These are phyloP conservation scores for Dentipellis sp. DNA, from an alignment of 768 basidiomycete species.

Conservation along the genomic window DNA sequence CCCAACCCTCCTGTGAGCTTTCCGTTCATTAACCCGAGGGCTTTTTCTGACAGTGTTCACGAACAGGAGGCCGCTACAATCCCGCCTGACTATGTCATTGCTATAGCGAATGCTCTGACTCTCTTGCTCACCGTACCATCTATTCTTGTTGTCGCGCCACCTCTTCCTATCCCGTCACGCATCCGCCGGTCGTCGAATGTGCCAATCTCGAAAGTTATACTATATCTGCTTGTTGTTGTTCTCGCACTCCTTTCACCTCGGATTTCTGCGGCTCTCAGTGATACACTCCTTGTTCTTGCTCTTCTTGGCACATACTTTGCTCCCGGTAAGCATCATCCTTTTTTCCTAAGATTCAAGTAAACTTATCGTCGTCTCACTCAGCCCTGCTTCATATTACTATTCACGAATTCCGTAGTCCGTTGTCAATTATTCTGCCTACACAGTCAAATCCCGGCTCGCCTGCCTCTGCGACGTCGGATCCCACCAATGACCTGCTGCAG, in stretches of 20 bases:
- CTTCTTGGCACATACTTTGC: conserved; percentile 52
- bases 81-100: conserved; percentile 27
- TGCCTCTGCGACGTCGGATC: conserved; percentile 20
- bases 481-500: conserved; percentile 65
- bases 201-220: conserved; percentile 36
- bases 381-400: conserved; percentile 72
- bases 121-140: conserved; percentile 53
- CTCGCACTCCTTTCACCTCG: conserved; percentile 37
- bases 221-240: conserved; percentile 30
- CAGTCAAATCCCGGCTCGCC: conserved; percentile 16
- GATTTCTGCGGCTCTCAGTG: conserved; percentile 33
- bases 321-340: conserved; percentile 33
- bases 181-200: conserved; percentile 31
- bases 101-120: conserved; percentile 37
- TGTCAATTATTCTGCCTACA: conserved; percentile 71
- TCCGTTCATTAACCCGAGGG: not conserved
- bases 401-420: conserved; percentile 78
- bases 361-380: conserved; percentile 12
- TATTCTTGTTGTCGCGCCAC: conserved; percentile 45
- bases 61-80: conserved; percentile 18
- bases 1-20: conserved; percentile 31
- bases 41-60: conserved; percentile 5
- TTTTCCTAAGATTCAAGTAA: not conserved
- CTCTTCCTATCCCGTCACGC: conserved; percentile 37
- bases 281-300: conserved; percentile 39